phyloP scores from a whole-genome alignment of 192 early-diverging fungal species.

The Glomus cerebriforme region DNA sequence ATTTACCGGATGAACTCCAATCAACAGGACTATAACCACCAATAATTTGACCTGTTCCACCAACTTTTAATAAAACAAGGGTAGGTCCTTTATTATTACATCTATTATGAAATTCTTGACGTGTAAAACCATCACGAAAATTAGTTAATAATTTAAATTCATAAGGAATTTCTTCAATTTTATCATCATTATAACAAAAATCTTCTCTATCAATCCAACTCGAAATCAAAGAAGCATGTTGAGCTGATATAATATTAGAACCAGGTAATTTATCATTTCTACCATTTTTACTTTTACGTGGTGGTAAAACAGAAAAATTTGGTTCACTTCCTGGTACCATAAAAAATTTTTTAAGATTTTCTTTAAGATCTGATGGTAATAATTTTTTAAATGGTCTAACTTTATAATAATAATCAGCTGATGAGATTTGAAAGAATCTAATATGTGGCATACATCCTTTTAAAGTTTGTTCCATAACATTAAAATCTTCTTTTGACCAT shows the following conservation, averaged over 20 bases:
- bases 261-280: not conserved
- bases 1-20: not conserved
- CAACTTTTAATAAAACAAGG: not conserved
- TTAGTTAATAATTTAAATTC: slow-evolving; percentile 9
- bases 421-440: slow-evolving; percentile 8
- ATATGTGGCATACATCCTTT: slow-evolving; percentile 1
- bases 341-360: not conserved
- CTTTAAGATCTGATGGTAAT: slow-evolving; percentile 6
- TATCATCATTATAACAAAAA: not conserved
- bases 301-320: not conserved
- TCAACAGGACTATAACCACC: slow-evolving; percentile 11
- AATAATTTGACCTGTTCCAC: not conserved
- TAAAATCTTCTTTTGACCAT: not conserved
- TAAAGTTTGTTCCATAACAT: not conserved
- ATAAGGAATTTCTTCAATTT: not conserved
- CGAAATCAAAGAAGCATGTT: not conserved
- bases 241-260: not conserved
- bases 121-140: not conserved
- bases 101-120: not conserved
- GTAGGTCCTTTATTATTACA: slow-evolving; percentile 19
- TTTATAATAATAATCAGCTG: slow-evolving; percentile 17
- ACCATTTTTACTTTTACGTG: not conserved
- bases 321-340: not conserved
- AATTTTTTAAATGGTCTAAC: slow-evolving; percentile 14
- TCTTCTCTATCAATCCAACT: slow-evolving; percentile 18